These are phyloP conservation scores for Bifiguratus adelaidae DNA, from an alignment of 192 early-diverging fungal species.

Conservation along the genomic window DNA sequence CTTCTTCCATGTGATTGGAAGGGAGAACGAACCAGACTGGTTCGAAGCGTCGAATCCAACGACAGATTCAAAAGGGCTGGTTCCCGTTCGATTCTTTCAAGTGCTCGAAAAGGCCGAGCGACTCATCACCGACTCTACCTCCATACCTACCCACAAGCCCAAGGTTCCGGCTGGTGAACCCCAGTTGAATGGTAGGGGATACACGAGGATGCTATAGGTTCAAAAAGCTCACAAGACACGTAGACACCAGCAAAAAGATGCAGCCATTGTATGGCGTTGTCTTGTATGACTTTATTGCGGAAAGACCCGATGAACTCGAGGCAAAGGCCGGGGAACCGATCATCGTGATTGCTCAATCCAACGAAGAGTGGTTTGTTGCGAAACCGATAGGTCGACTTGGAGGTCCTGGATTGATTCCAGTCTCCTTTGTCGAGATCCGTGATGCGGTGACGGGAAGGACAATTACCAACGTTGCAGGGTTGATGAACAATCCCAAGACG, in stretches of 20 bases:
- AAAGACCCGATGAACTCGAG: constrained; percentile 59
- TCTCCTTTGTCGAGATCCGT: constrained; percentile 63
- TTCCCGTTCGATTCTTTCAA: constrained; percentile 65
- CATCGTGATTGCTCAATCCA: constrained; percentile 68
- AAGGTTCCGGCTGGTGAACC: too few species aligned
- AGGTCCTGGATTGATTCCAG: constrained; percentile 63
- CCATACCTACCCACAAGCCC: constrained; percentile 3
- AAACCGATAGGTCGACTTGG: constrained; percentile 52
- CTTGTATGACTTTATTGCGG: constrained; percentile 64
- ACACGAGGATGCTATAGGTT: too few species aligned
- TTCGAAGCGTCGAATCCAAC: constrained; percentile 69
- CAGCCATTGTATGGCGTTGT: constrained; percentile 56
- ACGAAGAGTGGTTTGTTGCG: constrained; percentile 70
- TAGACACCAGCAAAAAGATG: constrained; percentile 3
- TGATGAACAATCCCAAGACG: constrained; percentile 46
- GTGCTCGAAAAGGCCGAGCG: constrained; percentile 41
- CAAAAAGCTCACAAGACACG: not conserved
- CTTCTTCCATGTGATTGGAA: constrained; percentile 60
- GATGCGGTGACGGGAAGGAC: constrained; percentile 55
- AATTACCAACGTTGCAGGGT: constrained; percentile 51
- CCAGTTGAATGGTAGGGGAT: too few species aligned
- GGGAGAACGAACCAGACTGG: constrained; percentile 59
- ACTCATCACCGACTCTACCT: constrained; percentile 7
- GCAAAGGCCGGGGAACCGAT: constrained; percentile 61
- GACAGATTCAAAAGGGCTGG: constrained; percentile 56